Percentiles rank a stretch among this genome's conserved stretches.
Evolutionary conservation across 192 early-diverging fungal species (phyloP).

Genomic region (Paraglomus brasilianum): DNA sequence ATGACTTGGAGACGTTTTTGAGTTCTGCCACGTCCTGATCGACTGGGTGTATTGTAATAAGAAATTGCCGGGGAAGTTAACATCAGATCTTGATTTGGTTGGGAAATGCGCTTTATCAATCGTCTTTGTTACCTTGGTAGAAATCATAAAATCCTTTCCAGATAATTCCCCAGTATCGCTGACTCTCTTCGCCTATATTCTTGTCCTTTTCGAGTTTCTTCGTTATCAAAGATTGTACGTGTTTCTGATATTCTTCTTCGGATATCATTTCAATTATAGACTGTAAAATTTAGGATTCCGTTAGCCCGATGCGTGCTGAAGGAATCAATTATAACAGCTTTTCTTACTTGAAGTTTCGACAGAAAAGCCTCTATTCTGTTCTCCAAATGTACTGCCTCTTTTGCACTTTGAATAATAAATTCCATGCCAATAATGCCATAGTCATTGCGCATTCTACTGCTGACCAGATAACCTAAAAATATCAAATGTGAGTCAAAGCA

Average conservation of each 20-base stretch:
- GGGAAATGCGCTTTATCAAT: not conserved
- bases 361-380: slow-evolving; percentile 80
- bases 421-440: slow-evolving; percentile 77
- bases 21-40: slow-evolving; percentile 63
- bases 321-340: not conserved
- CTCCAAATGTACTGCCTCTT: slow-evolving; percentile 77
- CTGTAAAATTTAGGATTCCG: slow-evolving; percentile 11
- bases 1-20: slow-evolving; percentile 41
- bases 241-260: slow-evolving; percentile 70
- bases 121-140: slow-evolving; percentile 50
- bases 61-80: slow-evolving; percentile 5
- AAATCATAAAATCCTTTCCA: slow-evolving; percentile 83
- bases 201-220: slow-evolving; percentile 83
- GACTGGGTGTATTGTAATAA: slow-evolving; percentile 25
- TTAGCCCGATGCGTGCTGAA: slow-evolving; percentile 6
- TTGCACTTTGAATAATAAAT: slow-evolving; percentile 86
- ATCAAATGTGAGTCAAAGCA: not conserved
- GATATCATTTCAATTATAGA: slow-evolving; percentile 64
- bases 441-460: slow-evolving; percentile 67
- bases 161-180: slow-evolving; percentile 76
- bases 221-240: slow-evolving; percentile 69
- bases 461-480: slow-evolving; percentile 67
- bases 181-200: slow-evolving; percentile 75
- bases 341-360: slow-evolving; percentile 48
- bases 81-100: not conserved